Evolutionary conservation across 306 rosid genomes (phyloP), one percentile per base, ranked within the genome.

Genomic region (Trifolium fragiferum): DNA sequence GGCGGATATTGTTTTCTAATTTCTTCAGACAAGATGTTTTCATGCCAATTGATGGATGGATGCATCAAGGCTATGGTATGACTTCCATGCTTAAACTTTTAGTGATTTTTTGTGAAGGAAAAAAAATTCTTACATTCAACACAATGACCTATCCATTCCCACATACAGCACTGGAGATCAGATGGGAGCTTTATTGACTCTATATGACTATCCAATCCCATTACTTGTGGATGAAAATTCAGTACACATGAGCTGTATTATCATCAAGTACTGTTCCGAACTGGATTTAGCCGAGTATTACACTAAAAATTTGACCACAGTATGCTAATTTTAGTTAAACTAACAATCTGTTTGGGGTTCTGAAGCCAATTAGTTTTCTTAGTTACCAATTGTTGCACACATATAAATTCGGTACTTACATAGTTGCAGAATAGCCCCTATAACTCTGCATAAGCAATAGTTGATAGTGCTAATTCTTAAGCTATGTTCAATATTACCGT

Each of bases 41-140:
- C 76, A 60, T 51, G 75, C 78, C 78, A 70, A 76, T 69, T 81
- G 67, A 83, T 65, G 82, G 60, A 68, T 82, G 76, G 86, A 70
- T 84, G 73, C 85, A 46, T 82, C 70, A 40, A 59, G 55, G 80
- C 73, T 50, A 80, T 69, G 84, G 78, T 82, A 75, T 77, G 81
- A 60, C 30, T 58, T 79, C 71, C 61, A 76, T 46, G 51, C 40
- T 15, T 54, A 68, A 54, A 44, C 66, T 49, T 35, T 63, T 53
- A 61, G 66, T 74, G 76, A 78, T 71, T 78, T 77, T 53, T 58
- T 82, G 46, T 32, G 47, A 38, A 63, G 13, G 25, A 30, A 51
- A 25, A 16, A 47, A 40, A 7, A 21, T 67, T 13, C 64, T 66
- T 76, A 11, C 50, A 33, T 61, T 32, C 32, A 43, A 51, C 43